Evolutionary conservation across 345 rosid genomes (phyloP), one percentile per base, ranked within the genome.

Genomic region (Punica granatum): DNA sequence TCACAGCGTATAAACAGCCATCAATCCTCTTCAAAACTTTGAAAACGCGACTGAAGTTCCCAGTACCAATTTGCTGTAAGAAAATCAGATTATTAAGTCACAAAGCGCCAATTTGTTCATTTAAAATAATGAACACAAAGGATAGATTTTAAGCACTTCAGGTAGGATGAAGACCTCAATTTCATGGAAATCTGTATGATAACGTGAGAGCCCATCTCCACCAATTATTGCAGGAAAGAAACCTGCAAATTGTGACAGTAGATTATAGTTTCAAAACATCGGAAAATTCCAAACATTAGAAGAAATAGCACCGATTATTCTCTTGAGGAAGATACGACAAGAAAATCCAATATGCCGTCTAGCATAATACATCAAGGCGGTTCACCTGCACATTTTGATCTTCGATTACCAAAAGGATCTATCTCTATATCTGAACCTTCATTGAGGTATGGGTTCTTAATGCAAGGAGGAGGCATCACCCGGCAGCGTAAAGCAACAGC

Each of bases 1-100:
- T 95, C 67, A 92, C 94, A 33, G 98, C 99, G 77, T 95, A 95
- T 70, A 95, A 67, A 76, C 97, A 92, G 68, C 99, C 99, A 68
- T 95, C 98, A 35, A 95, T 88, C 80, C 99, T 90, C 78, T 90
- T 90, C 78, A 95, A 72, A 62, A 85, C 98, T 81, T 88, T 90
- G 78, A 85, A 92, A 73, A 88, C 99, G 36, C 70, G 78, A 67
- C 98, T 92, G 78, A 95, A 95, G 84, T 90, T 72, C 67, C 99
- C 99, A 30, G 73, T 59, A 44, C 99, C 99, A 75, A 95, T 87
- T 84, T 83, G 88, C 99, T 95, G 81, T 12, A 75, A 68, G 67
- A 43, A 26, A 63, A 64, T 61, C 18, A 81, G 63, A 66, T 41
- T 12, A 73, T 48, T 6, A 60, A 63, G 34, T n/a, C 46, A n/a